Evolutionary conservation across 805 yeast species (phyloP), one percentile per base, ranked within the genome.

Genomic region (Jamesozyma hellenica): DNA sequence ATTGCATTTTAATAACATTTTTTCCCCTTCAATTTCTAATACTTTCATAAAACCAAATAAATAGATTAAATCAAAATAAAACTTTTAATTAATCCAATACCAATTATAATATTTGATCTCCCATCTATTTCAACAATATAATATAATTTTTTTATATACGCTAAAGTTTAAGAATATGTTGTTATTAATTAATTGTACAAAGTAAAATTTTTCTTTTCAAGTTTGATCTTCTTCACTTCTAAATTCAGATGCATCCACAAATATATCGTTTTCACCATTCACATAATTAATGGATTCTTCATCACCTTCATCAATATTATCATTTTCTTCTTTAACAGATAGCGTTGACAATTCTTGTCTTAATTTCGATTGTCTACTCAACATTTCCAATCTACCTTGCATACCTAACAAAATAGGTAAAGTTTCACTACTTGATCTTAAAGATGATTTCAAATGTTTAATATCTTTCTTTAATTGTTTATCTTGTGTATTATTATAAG

Each of bases 1-100:
- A 85, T 65, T 85, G 95, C 18, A 94, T 85, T 60, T 94, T 76
- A 29, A 83, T 68, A 35, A 85, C 94, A 62, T 85, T 88, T 51
- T 76, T 75, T 36, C 94, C 94, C n/a, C n/a, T n/a, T n/a, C n/a
- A n/a, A n/a, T n/a, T n/a, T n/a, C n/a, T n/a, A n/a, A n/a, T n/a
- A n/a, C n/a, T n/a, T n/a, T n/a, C n/a, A n/a, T n/a, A n/a, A n/a
- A n/a, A n/a, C n/a, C n/a, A n/a, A 25, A 25, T n/a, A n/a, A n/a
- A n/a, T n/a, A n/a, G n/a, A n/a, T n/a, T n/a, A n/a, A n/a, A n/a
- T n/a, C n/a, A n/a, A n/a, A n/a, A n/a, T n/a, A n/a, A n/a, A n/a
- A n/a, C n/a, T n/a, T n/a, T n/a, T n/a, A n/a, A n/a, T n/a, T n/a
- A n/a, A n/a, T n/a, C n/a, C n/a, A n/a, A n/a, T n/a, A n/a, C n/a